Percentiles rank a stretch among this genome's conserved stretches.
Evolutionary conservation across 306 rosid species (phyloP).

Genomic region (Casuarina equisetifolia): DNA sequence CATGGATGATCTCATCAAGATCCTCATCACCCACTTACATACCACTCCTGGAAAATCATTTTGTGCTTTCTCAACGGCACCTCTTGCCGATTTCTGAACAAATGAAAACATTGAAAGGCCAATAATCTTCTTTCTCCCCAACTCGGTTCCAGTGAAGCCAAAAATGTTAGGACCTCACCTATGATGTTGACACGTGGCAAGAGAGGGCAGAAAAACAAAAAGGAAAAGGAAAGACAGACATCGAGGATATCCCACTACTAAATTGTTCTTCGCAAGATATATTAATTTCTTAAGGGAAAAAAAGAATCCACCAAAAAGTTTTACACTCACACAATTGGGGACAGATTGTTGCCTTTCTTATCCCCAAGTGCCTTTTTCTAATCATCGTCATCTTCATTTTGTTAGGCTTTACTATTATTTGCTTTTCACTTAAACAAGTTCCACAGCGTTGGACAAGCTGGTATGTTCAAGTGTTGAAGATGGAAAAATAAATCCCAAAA

Average conservation of each 20-base stretch:
- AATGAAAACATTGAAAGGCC: neutral
- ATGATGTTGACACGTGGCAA: no score
- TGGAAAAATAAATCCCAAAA: neutral
- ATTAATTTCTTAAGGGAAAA: no score
- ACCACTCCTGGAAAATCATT: conserved; percentile 54
- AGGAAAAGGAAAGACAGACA: neutral
- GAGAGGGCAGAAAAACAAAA: no score
- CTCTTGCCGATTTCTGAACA: conserved; percentile 60
- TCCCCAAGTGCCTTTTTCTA: neutral
- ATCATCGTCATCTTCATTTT: neutral
- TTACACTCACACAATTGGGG: neutral
- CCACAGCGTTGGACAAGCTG: neutral
- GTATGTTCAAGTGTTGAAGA: neutral
- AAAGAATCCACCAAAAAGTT: no score
- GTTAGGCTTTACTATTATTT: neutral
- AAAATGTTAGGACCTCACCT: no score
- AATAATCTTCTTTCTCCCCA: neutral
- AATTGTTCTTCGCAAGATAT: neutral
- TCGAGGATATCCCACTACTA: neutral
- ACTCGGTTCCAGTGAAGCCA: neutral
- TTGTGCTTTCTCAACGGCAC: conserved; percentile 65
- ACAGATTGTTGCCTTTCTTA: neutral
- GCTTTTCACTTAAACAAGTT: neutral
- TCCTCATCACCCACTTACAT: conserved; percentile 76
- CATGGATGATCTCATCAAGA: conserved; percentile 61